Base-by-base conservation (phyloP, 2,329 filamentous ascomycete genomes). In the Akanthomyces lecanii region DNA sequence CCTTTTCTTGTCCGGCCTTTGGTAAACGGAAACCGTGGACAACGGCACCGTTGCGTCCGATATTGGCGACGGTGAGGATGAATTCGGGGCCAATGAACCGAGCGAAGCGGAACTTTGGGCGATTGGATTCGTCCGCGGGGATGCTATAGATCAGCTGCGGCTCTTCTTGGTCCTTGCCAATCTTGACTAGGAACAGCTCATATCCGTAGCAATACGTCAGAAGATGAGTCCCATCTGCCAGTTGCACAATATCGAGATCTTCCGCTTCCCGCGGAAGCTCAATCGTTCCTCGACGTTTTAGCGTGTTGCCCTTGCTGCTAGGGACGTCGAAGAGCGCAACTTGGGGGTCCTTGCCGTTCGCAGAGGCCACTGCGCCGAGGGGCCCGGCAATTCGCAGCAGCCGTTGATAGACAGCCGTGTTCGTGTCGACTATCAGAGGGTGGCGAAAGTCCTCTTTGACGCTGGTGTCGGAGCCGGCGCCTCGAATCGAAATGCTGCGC, bases 271-370 rank as follows among this genome's bases (percentile, higher is more conserved):
- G 79, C 18, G 75, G 70, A 47, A 85, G 74, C 65, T 84, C 79
- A 60, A 88, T 67, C 58, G 78, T 75, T 33, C 81, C 82, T 68
- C 78, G 78, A 54, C 75, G 65, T 69, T 78, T 82, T 63, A 81
- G 81, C 12, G 65, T 60, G 42, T 77, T 82, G 42, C 78, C 84
- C 1, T 79, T 77, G 1, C 79, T 77, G 71, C 90, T 85, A 72
- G 97, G 96, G 45, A 97, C 77, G 71, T 90, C 85, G 72, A 97
- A 96, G 48, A 97, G 77, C 30, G 91, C 88, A 65, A 97, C 84
- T 76, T 97, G 90, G 14, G 89, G 85, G 54, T 89, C 80, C 65
- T 86, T 87, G 23, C 90, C 87, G 66, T 96, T 79, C 33, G 90
- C 91, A 0, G 92, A 93, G 11, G 92, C 89, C 65, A 90, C 87